Evolutionary conservation across 2,329 filamentous ascomycete species (phyloP).

Genomic region (Blumeria graminis): DNA sequence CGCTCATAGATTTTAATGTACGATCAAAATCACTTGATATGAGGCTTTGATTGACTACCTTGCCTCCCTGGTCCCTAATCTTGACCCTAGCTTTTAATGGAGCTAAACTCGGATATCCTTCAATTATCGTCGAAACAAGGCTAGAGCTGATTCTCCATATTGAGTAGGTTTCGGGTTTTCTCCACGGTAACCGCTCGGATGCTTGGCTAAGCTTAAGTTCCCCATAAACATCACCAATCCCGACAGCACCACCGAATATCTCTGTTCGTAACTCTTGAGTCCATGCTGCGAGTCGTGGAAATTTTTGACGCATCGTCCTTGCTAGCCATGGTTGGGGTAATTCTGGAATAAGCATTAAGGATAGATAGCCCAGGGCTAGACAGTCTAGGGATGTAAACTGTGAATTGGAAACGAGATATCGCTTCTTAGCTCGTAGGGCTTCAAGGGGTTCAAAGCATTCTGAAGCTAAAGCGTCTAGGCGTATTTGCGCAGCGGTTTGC

Average conservation of each 20-base stretch:
- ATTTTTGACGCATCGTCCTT: constrained; percentile 28
- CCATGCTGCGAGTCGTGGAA: constrained; percentile 21
- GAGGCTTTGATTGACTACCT: too few relatives aligned
- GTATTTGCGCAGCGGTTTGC: constrained; percentile 49
- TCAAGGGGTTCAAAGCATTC: constrained; percentile 50
- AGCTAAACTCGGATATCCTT: too few relatives aligned
- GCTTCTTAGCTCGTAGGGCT: constrained; percentile 30
- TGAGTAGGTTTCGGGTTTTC: constrained; percentile 10
- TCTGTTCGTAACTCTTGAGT: constrained; percentile 17
- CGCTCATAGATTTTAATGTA: constrained; percentile 9
- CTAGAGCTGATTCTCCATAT: background rate
- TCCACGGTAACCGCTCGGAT: constrained; percentile 13
- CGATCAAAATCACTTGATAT: constrained; percentile 6
- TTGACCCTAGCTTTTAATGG: too few relatives aligned
- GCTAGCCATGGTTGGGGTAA: constrained; percentile 38
- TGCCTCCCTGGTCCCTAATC: too few relatives aligned
- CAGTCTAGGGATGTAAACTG: constrained; percentile 49
- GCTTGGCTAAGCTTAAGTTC: constrained; percentile 3
- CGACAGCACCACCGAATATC: constrained; percentile 18
- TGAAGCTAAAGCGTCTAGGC: constrained; percentile 46
- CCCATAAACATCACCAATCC: constrained; percentile 10
- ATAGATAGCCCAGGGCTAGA: constrained; percentile 55
- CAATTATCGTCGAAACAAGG: too few relatives aligned
- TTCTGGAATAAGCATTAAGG: constrained; percentile 40
- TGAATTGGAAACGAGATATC: constrained; percentile 27